Base-by-base conservation (phyloP, 176 grass and related monocot species). In the Ensete ventricosum region DNA sequence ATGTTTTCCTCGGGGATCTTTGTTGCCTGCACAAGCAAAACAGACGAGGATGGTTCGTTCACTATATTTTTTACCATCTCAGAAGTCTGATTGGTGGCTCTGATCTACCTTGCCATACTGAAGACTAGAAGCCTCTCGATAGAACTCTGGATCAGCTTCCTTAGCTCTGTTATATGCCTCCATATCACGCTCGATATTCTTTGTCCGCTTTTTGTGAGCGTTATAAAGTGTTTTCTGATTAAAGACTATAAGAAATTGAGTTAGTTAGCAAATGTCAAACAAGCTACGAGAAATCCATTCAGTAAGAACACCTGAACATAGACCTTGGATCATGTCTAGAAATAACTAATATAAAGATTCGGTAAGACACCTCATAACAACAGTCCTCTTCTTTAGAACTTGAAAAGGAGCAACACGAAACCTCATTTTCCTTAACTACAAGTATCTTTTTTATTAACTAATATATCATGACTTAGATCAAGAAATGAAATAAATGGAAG, bases 181-280 rank as follows among this genome's bases (percentile, higher is more conserved):
- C 95, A 99, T 94, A 74, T 94, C 82, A 67, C 93, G 78, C 12
- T 94, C 73, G 59, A 99, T 84, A 53, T 94, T 86, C 76, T 94
- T 89, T 2, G 90, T 94, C 69, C 95, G 82, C 79, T 99, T 99
- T 54, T 99, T 99, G 78, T 99, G 80, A 10, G 95, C 95, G 74
- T 91, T 78, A 78, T 99, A 94, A 70, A 99, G 80, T 26, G 95
- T 89, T 81, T 94, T 99, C 81, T 99, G 95, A 71, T 94, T 99
- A 65, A 99, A 99, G 78, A 99, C 88, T 94, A 54, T 20, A 68
- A 17, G 54, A 16, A 54, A 51, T 19, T 19, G 60, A 8, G 10
- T 7, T 7, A 62, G 8, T 85, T 70, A 84, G 60, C 66, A 65
- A 27, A 52, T 21, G 9, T 53, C 17, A 53, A 19, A 72, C n/a